Percentiles rank a stretch among this genome's conserved stretches.
Evolutionary conservation across 2,329 filamentous ascomycete species (phyloP).

Genomic region (Fusarium piperis): DNA sequence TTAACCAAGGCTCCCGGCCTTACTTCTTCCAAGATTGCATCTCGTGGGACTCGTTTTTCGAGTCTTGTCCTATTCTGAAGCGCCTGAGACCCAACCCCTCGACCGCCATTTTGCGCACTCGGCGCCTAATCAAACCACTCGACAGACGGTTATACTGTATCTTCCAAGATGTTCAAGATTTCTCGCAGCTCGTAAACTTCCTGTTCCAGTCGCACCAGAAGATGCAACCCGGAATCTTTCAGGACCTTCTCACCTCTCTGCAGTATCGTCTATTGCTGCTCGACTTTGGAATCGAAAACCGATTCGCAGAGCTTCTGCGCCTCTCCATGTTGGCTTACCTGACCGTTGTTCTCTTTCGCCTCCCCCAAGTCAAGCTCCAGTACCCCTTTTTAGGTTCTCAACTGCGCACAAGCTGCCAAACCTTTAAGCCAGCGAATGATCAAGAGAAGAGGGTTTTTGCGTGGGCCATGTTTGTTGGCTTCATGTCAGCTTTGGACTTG

Average conservation of each 20-base stretch:
- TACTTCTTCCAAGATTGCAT: not conserved
- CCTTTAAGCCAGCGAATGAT: not conserved
- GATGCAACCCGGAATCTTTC: not conserved
- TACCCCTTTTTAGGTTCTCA: not conserved
- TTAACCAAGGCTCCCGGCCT: not conserved
- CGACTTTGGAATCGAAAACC: not conserved
- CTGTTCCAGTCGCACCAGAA: not conserved
- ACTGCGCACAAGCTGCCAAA: not conserved
- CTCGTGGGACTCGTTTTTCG: not conserved
- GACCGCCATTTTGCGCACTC: not conserved
- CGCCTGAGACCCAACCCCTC: not conserved
- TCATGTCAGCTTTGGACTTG: not conserved
- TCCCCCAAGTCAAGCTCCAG: not conserved
- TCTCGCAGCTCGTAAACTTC: not conserved
- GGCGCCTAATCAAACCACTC: not conserved
- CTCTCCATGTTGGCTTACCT: not conserved
- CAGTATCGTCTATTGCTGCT: not conserved
- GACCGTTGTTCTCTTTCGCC: not conserved
- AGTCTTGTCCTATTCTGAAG: not conserved
- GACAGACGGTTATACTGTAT: not conserved
- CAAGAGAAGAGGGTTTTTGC: not conserved
- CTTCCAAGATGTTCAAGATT: not conserved
- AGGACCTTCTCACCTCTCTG: not conserved
- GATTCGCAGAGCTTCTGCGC: not conserved
- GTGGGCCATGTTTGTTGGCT: not conserved